Conservation (phyloP, 2,329 filamentous ascomycete species). For the Clarireedia hainanense region DNA sequence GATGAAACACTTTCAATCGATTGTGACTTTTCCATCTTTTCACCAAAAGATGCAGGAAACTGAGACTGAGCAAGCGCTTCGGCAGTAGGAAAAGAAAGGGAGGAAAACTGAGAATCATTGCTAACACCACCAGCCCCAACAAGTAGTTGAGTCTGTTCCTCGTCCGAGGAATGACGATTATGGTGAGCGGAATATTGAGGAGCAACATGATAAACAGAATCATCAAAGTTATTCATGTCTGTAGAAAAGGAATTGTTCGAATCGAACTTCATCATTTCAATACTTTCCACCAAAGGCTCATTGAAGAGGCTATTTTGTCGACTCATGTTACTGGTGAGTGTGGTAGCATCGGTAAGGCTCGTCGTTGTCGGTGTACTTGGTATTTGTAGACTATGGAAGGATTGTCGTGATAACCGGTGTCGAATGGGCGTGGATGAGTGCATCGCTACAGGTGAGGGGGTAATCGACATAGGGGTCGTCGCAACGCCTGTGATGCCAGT, state of each 20-base stretch:
- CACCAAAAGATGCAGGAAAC: slow-evolving; percentile 22
- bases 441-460: slow-evolving; percentile 9
- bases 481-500: slow-evolving; percentile 9
- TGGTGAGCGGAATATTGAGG: slow-evolving; percentile 23
- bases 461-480: slow-evolving; percentile 17
- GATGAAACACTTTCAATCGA: slow-evolving; percentile 29
- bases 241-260: slow-evolving; percentile 26
- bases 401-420: slow-evolving; percentile 14
- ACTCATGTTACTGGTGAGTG: slow-evolving; percentile 28
- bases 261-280: slow-evolving; percentile 29
- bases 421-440: slow-evolving; percentile 2
- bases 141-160: slow-evolving; percentile 28
- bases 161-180: slow-evolving; percentile 25
- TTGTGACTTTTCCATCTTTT: slow-evolving; percentile 29
- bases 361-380: slow-evolving; percentile 26
- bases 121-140: slow-evolving; percentile 28
- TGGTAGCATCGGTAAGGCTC: slow-evolving; percentile 27
- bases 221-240: slow-evolving; percentile 22
- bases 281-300: slow-evolving; percentile 26
- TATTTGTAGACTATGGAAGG: slow-evolving; percentile 19
- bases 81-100: slow-evolving; percentile 21
- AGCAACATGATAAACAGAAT: slow-evolving; percentile 23
- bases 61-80: slow-evolving; percentile 16
- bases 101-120: slow-evolving; percentile 27
- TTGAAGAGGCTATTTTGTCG: slow-evolving; percentile 28